phyloP scores from a whole-genome alignment of 2,329 filamentous ascomycete genomes.

The Nakataea oryzae region DNA sequence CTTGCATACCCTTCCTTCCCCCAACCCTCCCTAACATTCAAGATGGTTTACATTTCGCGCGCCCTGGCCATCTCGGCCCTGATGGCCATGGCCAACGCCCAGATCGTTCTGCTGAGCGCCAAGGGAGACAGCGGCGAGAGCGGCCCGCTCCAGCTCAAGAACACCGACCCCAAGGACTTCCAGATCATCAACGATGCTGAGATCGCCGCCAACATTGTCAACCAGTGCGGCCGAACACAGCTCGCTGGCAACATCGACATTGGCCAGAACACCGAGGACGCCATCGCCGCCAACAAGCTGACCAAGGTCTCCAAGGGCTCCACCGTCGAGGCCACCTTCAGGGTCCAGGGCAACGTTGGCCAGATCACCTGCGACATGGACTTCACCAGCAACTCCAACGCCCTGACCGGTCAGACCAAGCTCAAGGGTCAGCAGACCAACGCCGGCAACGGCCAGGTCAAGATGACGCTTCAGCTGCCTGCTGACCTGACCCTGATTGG shows the following conservation, averaged over 20 bases:
- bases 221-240: slow-evolving; percentile 51
- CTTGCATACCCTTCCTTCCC: not conserved
- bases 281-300: slow-evolving; percentile 30
- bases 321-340: slow-evolving; percentile 32
- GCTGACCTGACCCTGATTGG: slow-evolving; percentile 35
- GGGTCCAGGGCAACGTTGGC: slow-evolving; percentile 38
- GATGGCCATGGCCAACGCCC: slow-evolving; percentile 4
- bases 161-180: slow-evolving; percentile 43
- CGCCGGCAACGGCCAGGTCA: slow-evolving; percentile 30
- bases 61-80: slow-evolving; percentile 5
- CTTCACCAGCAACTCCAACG: slow-evolving; percentile 30
- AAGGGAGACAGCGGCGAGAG: slow-evolving; percentile 4
- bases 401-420: slow-evolving; percentile 29
- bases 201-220: slow-evolving; percentile 38
- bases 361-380: slow-evolving; percentile 45
- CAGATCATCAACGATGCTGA: slow-evolving; percentile 49
- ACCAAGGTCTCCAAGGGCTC: slow-evolving; percentile 37
- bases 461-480: slow-evolving; percentile 43
- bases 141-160: slow-evolving; percentile 23
- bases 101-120: slow-evolving; percentile 6
- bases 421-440: slow-evolving; percentile 9
- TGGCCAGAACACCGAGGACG: slow-evolving; percentile 42
- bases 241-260: slow-evolving; percentile 51
- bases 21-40: not conserved
- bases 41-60: not conserved